Conservation (phyloP, 108 stramenopile species). For the Stephanodiscus minutulus region DNA sequence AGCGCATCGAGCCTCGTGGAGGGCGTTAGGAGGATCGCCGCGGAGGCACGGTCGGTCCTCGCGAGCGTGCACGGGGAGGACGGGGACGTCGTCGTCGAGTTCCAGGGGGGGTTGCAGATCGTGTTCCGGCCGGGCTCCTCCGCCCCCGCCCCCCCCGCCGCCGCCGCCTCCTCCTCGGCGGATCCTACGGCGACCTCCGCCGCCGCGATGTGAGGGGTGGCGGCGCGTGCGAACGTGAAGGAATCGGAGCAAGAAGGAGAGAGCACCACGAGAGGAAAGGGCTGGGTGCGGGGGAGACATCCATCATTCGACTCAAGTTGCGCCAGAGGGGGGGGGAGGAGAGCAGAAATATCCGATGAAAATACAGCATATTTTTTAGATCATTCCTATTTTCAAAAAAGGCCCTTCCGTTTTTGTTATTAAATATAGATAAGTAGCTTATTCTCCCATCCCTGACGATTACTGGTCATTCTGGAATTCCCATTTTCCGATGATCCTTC, state of each 20-base stretch:
- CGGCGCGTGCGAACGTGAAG: background rate
- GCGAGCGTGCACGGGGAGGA: slow-evolving; percentile 68
- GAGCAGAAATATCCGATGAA: no score
- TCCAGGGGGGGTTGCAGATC: slow-evolving; percentile 70
- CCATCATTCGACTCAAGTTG: no score
- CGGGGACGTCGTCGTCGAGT: slow-evolving; percentile 62
- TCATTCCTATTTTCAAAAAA: no score
- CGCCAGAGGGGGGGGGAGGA: no score
- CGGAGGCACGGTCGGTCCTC: slow-evolving; percentile 73
- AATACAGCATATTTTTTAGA: background rate
- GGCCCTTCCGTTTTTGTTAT: background rate
- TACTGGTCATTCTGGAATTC: no score
- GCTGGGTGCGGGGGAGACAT: no score
- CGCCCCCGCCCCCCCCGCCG: no score
- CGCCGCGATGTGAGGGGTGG: background rate
- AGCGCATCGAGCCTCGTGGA: slow-evolving; percentile 77
- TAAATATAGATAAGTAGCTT: no score
- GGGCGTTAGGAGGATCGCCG: slow-evolving; percentile 71
- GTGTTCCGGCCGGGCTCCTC: slow-evolving; percentile 69
- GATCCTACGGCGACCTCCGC: slow-evolving; percentile 28
- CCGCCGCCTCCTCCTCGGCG: background rate
- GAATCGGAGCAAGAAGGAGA: no score
- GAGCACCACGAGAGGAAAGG: no score
- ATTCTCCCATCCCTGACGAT: background rate
- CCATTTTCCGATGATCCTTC: no score